These are phyloP conservation scores for Emmonsiellopsis sp. DNA, from an alignment of 2,329 filamentous ascomycete genomes.

Conservation along the genomic window DNA sequence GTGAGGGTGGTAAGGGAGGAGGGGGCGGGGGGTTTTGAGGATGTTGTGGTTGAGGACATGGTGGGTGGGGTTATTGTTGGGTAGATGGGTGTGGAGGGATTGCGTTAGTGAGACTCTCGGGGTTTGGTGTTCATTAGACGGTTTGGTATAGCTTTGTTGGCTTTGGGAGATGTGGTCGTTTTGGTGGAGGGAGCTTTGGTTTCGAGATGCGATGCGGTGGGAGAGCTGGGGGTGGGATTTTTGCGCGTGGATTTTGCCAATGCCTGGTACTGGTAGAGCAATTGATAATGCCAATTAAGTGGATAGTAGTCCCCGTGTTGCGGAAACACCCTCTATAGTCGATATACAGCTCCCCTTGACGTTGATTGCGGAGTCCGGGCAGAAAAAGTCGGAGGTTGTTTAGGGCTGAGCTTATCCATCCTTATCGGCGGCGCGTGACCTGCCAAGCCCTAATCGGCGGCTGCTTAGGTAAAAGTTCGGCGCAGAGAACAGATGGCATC, in stretches of 20 bases:
- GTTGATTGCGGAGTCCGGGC: background rate
- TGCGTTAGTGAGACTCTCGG: background rate
- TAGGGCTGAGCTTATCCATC: background rate
- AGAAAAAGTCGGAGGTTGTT: background rate
- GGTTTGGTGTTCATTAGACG: background rate
- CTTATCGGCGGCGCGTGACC: background rate
- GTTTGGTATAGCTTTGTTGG: background rate
- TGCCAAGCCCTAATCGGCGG: slow-evolving; percentile 1
- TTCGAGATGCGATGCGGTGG: background rate
- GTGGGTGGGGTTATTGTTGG: background rate
- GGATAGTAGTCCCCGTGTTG: no score
- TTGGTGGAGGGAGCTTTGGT: background rate
- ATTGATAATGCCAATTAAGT: no score
- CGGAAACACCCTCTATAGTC: background rate
- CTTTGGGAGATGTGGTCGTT: no score
- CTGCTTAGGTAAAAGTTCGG: slow-evolving; percentile 6
- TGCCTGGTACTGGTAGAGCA: no score
- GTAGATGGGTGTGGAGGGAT: background rate
- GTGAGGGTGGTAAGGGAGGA: slow-evolving; percentile 35
- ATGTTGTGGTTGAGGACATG: slow-evolving; percentile 6
- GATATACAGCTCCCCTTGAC: background rate
- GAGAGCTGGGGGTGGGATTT: no score
- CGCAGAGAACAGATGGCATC: slow-evolving; percentile 32
- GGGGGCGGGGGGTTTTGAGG: slow-evolving; percentile 17
- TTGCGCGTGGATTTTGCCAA: no score